These are phyloP conservation scores for Pythium apleroticum DNA, from an alignment of 352 stramenopile genomes.

Conservation along the genomic window DNA sequence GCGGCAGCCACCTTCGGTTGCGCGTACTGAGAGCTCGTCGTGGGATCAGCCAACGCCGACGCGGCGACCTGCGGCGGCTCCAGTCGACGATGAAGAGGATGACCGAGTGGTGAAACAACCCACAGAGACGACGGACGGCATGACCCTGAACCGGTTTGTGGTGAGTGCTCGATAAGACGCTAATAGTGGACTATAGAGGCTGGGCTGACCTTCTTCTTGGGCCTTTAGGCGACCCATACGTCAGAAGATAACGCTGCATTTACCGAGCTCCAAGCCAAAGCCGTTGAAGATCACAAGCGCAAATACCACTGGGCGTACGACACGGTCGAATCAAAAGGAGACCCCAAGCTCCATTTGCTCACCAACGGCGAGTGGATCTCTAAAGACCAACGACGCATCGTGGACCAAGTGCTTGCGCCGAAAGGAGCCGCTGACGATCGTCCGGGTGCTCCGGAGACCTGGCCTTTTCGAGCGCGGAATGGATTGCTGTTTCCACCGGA, in stretches of 20 bases:
- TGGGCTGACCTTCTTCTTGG: not conserved
- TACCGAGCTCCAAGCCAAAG: slow-evolving; percentile 70
- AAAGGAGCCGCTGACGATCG: slow-evolving; percentile 60
- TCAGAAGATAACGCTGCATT: slow-evolving; percentile 87
- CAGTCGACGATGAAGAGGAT: slow-evolving; percentile 11
- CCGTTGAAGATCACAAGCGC: slow-evolving; percentile 60
- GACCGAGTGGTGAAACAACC: not conserved
- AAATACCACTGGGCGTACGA: slow-evolving; percentile 84
- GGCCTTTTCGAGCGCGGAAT: slow-evolving; percentile 74
- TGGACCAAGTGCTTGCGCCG: slow-evolving; percentile 40
- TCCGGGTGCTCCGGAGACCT: slow-evolving; percentile 66
- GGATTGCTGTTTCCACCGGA: slow-evolving; percentile 78
- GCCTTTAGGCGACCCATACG: slow-evolving; percentile 62
- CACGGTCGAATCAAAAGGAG: slow-evolving; percentile 41
- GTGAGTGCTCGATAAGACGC: slow-evolving; percentile 21
- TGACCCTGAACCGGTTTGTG: slow-evolving; percentile 75
- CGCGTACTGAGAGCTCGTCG: slow-evolving; percentile 24
- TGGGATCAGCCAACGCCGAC: slow-evolving; percentile 69
- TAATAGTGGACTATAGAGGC: not conserved
- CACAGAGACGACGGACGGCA: not conserved
- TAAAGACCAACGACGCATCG: slow-evolving; percentile 54
- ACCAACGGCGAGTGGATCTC: slow-evolving; percentile 73
- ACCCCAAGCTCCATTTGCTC: slow-evolving; percentile 71
- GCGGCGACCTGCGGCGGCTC: slow-evolving; percentile 3
- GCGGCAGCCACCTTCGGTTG: not conserved